Base-by-base conservation (phyloP, 768 basidiomycete species). In the Mycena galopus region DNA sequence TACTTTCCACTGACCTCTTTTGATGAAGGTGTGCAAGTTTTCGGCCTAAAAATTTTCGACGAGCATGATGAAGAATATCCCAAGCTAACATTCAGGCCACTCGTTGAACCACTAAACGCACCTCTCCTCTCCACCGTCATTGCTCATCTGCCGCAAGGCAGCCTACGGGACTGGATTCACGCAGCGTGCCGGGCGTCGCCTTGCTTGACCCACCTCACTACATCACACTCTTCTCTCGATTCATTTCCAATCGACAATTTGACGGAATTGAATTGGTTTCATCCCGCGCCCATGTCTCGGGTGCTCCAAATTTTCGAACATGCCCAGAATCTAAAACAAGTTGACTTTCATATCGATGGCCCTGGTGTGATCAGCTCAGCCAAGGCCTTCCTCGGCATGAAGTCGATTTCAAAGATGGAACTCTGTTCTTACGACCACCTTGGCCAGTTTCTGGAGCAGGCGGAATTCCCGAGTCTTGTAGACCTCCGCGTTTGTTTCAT, bases 131-230 rank as follows among this genome's bases (percentile, higher is more conserved):
- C 53, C 11, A 42, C 23, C 23, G 12, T 73, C n/a, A 44, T 53
- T 29, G 61, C 32, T 33, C 66, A 73, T 23, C 29, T 68, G n/a
- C 66, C 71, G 10, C 61, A 65, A 5, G 27, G 21, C 29, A 67
- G 56, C 21, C 8, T 27, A 32, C 65, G 65, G 65, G 71, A 73
- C 29, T 73, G 71, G 71, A 65, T 68, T 33, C 42, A 44, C 65
- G 55, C 56, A 27, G 66, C 62, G 17, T 67, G 56, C 37, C 55
- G n/a, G 5, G 66, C 60, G 42, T 62, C 71, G 5, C 66, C 71
- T 56, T 17, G 66, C 58, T 23, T 72, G 35, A 6, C 53, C 2
- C 44, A 35, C 17, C 62, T 73, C 9, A 58, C 42, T 12, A 51
- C 47, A 14, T 59, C 71, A 12, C 25, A 65, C 5, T 67, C 35